phyloP scores from a whole-genome alignment of 225 moss, liverwort and hornwort genomes.

The Takakia lepidozioides region DNA sequence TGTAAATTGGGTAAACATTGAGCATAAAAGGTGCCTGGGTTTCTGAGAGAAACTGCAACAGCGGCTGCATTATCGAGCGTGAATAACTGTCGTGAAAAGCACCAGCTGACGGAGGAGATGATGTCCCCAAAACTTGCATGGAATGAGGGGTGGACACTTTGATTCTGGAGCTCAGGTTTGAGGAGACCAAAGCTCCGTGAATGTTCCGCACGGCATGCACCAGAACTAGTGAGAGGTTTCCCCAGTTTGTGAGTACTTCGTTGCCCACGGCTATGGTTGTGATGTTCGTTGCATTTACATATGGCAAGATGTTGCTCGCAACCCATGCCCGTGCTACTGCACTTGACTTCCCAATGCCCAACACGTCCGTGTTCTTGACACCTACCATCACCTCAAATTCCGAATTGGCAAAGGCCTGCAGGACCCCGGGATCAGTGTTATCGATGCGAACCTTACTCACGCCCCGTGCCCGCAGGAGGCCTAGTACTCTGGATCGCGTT shows the following conservation, averaged over 20 bases:
- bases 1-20: slow-evolving; percentile 80
- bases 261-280: slow-evolving; percentile 71
- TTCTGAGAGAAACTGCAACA: slow-evolving; percentile 49
- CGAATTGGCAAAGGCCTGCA: slow-evolving; percentile 20
- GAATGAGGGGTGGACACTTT: slow-evolving; percentile 76
- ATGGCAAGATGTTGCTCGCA: slow-evolving; percentile 49
- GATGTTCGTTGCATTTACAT: slow-evolving; percentile 39
- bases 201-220: slow-evolving; percentile 76
- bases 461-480: slow-evolving; percentile 16
- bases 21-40: slow-evolving; percentile 64
- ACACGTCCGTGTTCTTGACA: not conserved
- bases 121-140: slow-evolving; percentile 48
- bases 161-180: slow-evolving; percentile 42
- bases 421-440: slow-evolving; percentile 18
- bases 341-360: slow-evolving; percentile 10
- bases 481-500: slow-evolving; percentile 8
- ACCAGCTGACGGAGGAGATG: slow-evolving; percentile 66
- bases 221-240: no score
- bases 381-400: slow-evolving; percentile 6
- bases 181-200: slow-evolving; percentile 40
- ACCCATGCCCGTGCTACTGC: slow-evolving; percentile 65
- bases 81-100: slow-evolving; percentile 46
- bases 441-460: slow-evolving; percentile 31
- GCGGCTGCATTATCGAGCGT: slow-evolving; percentile 55
- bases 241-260: no score